phyloP scores from a whole-genome alignment of 2,329 filamentous ascomycete genomes.

The Myriosclerotinia curreyana region DNA sequence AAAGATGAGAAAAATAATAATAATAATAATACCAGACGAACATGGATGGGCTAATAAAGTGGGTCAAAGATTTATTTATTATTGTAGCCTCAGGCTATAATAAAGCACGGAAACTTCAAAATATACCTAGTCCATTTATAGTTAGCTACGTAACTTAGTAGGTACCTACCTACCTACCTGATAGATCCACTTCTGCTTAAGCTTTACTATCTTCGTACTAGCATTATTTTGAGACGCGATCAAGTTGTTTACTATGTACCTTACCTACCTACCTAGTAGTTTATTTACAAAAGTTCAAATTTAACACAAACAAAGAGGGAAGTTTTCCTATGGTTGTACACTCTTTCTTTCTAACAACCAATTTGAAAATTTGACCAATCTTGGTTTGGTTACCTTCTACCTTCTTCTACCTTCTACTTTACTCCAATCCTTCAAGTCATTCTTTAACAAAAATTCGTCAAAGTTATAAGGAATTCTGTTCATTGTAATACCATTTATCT shows the following conservation, averaged over 20 bases:
- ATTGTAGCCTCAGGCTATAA: too few relatives aligned
- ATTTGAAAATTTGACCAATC: neutral
- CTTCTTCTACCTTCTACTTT: neutral
- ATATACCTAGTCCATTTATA: neutral
- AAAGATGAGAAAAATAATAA: neutral
- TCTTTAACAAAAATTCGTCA: neutral
- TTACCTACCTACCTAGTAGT: too few relatives aligned
- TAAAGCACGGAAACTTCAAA: too few relatives aligned
- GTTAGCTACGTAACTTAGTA: neutral
- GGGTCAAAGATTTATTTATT: too few relatives aligned
- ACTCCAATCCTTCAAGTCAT: neutral
- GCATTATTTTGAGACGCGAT: slow-evolving; percentile 3
- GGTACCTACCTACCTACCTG: too few relatives aligned
- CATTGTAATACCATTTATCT: slow-evolving; percentile 20
- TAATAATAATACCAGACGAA: slow-evolving; percentile 17
- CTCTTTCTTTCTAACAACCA: slow-evolving; percentile 6
- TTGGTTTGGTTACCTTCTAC: neutral
- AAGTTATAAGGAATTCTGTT: slow-evolving; percentile 1
- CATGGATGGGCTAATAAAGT: too few relatives aligned
- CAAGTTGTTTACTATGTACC: slow-evolving; percentile 4
- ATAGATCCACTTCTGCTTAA: neutral
- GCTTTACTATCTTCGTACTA: slow-evolving; percentile 6
- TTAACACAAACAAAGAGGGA: slow-evolving; percentile 1
- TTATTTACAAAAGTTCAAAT: neutral
- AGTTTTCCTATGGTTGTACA: slow-evolving; percentile 10